Evolutionary conservation across 2,329 filamentous ascomycete genomes (phyloP).

Genomic region (Berkeleyomyces rouxiae): DNA sequence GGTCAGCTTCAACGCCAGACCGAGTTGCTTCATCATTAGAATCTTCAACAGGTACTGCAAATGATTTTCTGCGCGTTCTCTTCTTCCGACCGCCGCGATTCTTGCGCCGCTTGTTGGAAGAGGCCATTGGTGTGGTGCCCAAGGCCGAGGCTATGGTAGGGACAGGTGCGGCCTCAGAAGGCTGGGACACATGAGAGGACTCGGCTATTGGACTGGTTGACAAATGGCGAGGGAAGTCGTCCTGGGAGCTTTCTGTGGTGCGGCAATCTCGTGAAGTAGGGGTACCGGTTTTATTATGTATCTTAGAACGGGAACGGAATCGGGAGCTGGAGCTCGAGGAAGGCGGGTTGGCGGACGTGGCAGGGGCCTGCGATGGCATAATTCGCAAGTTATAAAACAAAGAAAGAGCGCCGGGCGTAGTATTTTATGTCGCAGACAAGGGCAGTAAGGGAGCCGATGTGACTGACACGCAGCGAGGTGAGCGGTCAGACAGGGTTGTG

Average conservation of each 20-base stretch:
- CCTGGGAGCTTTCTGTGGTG: not conserved
- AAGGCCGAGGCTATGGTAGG: slow-evolving; percentile 2
- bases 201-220: not conserved
- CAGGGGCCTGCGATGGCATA: not conserved
- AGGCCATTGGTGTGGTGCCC: slow-evolving; percentile 11
- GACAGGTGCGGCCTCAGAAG: not conserved
- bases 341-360: not conserved
- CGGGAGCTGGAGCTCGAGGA: not conserved
- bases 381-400: not conserved
- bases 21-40: slow-evolving; percentile 22
- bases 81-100: slow-evolving; percentile 65
- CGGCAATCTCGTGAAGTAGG: not conserved
- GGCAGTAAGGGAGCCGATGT: not conserved
- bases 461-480: not conserved
- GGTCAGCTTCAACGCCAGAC: slow-evolving; percentile 3
- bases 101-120: slow-evolving; percentile 41
- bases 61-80: slow-evolving; percentile 61
- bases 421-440: not conserved
- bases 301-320: not conserved
- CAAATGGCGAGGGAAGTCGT: not conserved
- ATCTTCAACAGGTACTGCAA: slow-evolving; percentile 48
- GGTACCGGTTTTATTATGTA: not conserved
- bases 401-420: not conserved
- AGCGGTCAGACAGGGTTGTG: not conserved
- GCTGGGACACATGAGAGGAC: not conserved